Base-by-base conservation (phyloP, 495 filamentous ascomycete species). In the Trichoderma virens region DNA sequence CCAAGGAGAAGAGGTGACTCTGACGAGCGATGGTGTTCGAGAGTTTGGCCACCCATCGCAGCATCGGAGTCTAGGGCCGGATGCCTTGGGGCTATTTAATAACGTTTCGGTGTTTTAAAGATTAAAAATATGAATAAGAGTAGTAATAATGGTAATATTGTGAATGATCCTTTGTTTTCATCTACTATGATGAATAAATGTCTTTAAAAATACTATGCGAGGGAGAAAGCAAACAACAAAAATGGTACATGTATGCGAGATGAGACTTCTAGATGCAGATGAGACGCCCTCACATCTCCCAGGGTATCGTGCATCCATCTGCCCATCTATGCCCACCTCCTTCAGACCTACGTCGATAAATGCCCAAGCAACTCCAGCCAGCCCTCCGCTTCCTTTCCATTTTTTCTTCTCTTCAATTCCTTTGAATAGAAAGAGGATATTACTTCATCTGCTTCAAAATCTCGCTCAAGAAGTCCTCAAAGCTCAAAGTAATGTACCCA, bases 401-500 rank as follows among this genome's bases (percentile, higher is more conserved):
- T n/a, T 5, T 4, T 47, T 20, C n/a, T 20, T 47, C 11, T 7
- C 20, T n/a, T 2, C 20, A 18, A 7, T 6, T 3, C 56, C 56
- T 20, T 60, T 7, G 9, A 56, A 56, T 2, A 30, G 14, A 16
- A 30, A 60, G 27, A n/a, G 23, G 13, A 18, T 9, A 8, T 62
- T 70, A 82, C 72, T 76, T 79, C 34, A 82, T 64, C 72, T 82
- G 79, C 67, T 79, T 75, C 67, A 82, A 54, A 63, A 82, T 81
- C 70, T 82, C 88, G 20, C 86, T 89, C 72, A 91, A 80, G 71
- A 90, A 90, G 66, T 90, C 87, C 76, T 91, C 88, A 71, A 93
- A 93, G 70, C 88, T 90, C 62, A 93, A 72, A 7, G 88, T 92
- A 62, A 93, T 91, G 71, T 87, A 95, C 35, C 94, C 94, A 77